These are phyloP conservation scores for Fraxinus floribunda DNA, from an alignment of 305 asterid genomes.

Conservation along the genomic window DNA sequence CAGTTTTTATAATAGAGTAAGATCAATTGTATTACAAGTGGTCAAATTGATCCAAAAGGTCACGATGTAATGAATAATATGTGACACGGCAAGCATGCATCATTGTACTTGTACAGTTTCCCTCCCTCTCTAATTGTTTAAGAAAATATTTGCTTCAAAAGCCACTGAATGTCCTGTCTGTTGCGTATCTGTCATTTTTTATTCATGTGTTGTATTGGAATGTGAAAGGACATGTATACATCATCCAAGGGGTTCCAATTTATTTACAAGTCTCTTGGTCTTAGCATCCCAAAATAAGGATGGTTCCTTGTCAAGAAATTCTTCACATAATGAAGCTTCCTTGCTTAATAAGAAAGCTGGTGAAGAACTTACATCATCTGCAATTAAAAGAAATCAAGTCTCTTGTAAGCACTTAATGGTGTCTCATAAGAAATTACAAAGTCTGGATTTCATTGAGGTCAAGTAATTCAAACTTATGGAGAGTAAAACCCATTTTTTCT, in stretches of 20 bases:
- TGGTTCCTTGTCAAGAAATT: slow-evolving; percentile 2
- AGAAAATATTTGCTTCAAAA: slow-evolving; percentile 4
- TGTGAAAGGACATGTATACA: background rate
- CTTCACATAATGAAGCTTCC: slow-evolving; percentile 13
- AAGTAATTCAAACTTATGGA: background rate
- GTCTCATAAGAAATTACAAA: background rate
- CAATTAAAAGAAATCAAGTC: slow-evolving; percentile 18
- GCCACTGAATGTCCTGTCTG: slow-evolving; percentile 8
- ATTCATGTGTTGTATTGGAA: background rate
- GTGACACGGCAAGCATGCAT: background rate
- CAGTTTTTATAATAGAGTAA: background rate
- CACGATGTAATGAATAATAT: background rate
- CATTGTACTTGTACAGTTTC: background rate
- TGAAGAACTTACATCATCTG: background rate
- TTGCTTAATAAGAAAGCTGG: slow-evolving; percentile 16
- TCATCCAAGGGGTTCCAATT: slow-evolving; percentile 1
- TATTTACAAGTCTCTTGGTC: slow-evolving; percentile 7
- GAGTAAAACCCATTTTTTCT: slow-evolving; percentile 10
- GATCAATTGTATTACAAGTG: background rate
- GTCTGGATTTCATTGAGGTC: slow-evolving; percentile 2
- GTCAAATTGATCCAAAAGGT: background rate
- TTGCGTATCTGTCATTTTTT: background rate
- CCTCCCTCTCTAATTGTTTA: background rate
- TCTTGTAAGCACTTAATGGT: background rate
- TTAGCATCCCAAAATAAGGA: slow-evolving; percentile 3